A percentile compares a stretch with the other conserved stretches of the same genome.
Evolutionary conservation across 768 basidiomycete species (phyloP).

Genomic region (Dictyophora rubrovolvata): DNA sequence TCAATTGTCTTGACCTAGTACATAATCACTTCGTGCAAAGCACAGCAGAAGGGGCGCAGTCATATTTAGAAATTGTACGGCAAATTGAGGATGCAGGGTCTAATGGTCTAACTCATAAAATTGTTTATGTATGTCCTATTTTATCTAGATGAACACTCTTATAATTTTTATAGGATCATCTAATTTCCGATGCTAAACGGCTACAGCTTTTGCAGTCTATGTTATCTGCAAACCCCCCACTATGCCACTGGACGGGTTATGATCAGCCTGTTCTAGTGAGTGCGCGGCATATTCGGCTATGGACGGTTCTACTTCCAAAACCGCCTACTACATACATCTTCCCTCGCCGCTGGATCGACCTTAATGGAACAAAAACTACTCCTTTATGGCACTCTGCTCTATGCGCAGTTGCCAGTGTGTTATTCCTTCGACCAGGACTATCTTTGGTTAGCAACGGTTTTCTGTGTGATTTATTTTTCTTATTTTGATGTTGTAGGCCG

Average conservation of each 20-base stretch:
- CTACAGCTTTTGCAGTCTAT: neutral
- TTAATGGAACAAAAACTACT: conserved; percentile 47
- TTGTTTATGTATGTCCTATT: neutral
- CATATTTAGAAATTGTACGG: neutral
- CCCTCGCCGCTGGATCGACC: conserved; percentile 72
- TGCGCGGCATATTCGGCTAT: conserved; percentile 26
- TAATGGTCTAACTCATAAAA: conserved; percentile 1
- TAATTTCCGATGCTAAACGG: neutral
- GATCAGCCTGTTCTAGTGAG: conserved; percentile 5
- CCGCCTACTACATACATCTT: conserved; percentile 35
- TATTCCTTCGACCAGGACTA: conserved; percentile 66
- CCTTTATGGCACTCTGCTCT: conserved; percentile 67
- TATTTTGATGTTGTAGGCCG: conserved; percentile 32
- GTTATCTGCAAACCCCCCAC: neutral
- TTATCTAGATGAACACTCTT: neutral
- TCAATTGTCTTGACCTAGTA: neutral
- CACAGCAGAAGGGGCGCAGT: neutral
- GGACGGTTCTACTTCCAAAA: conserved; percentile 48
- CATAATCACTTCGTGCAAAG: neutral
- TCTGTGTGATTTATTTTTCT: neutral
- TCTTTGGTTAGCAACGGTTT: conserved; percentile 42
- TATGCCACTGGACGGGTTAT: conserved; percentile 8
- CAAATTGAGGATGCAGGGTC: neutral
- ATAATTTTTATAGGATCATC: neutral
- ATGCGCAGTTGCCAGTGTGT: conserved; percentile 52